These are phyloP conservation scores for Knoxia roxburghii DNA, from an alignment of 257 asterid genomes.

Conservation along the genomic window DNA sequence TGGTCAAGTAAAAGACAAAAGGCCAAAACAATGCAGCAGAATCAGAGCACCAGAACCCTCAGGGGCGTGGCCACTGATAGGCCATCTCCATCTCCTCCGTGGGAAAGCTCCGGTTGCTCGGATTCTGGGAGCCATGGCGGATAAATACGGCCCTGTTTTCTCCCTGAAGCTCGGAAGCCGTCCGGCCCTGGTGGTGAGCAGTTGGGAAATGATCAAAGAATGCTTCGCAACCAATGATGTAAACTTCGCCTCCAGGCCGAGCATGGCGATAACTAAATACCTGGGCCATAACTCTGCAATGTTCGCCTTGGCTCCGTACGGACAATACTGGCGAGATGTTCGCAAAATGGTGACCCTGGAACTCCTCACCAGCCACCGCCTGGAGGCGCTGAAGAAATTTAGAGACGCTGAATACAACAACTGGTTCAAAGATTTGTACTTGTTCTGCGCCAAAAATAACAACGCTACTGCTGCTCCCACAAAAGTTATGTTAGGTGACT, in stretches of 20 bases:
- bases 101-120: conserved; percentile 19
- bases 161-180: conserved; percentile 21
- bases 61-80: conserved; percentile 29
- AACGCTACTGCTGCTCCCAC: background rate
- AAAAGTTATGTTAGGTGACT: conserved; percentile 19
- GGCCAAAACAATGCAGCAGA: conserved; percentile 26
- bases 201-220: conserved; percentile 21
- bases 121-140: conserved; percentile 20
- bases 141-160: conserved; percentile 31
- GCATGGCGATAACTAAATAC: conserved; percentile 3
- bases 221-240: conserved; percentile 24
- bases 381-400: conserved; percentile 22
- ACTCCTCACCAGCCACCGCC: conserved; percentile 16
- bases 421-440: conserved; percentile 16
- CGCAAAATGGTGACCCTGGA: conserved; percentile 21
- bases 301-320: conserved; percentile 25
- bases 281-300: conserved; percentile 24
- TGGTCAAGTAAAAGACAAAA: background rate
- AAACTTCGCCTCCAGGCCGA: conserved; percentile 17
- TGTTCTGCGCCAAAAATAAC: background rate
- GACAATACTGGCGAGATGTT: conserved; percentile 27
- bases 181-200: conserved; percentile 20
- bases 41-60: conserved; percentile 21
- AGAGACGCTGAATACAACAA: conserved; percentile 18
- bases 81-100: conserved; percentile 38